Evolutionary conservation across 1,284 basidiomycete species (phyloP), one percentile per base, ranked within the genome.

Genomic region (Heliocybe sulcata): DNA sequence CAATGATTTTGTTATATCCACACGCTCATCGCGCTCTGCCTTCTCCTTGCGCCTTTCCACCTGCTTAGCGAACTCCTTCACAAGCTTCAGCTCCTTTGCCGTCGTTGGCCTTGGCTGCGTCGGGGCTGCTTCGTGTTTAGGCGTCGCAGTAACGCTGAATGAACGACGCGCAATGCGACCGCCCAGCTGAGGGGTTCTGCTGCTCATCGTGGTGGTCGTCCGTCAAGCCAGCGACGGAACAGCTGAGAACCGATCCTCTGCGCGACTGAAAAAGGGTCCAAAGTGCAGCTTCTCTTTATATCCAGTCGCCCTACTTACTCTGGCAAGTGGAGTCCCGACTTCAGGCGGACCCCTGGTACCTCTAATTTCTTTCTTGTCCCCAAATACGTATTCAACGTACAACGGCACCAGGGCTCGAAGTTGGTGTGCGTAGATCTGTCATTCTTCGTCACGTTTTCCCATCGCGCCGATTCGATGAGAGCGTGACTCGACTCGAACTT

Each of bases 11-110:
- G 69, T 71, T n/a, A 77, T 64, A 55, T 73, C 70, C 59, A 71
- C 68, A 33, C 72, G 67, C 63, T 76, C 74, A 55, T 76, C 75
- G 20, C 73, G 68, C 58, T 75, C 74, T 3, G 74, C 71, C 63
- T 73, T 75, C 31, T 52, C 51, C 2, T 70, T 60, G 27, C 70
- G 67, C 19, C 65, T 51, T 10, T 55, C 19, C 3, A 51, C 51
- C 2, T 51, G 54, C 35, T 48, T 52, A 23, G 60, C 29, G 11
- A 45, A 48, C 19, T 56, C 56, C 47, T 49, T 42, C 38, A 4
- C 19, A 3, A n/a, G 6, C 4, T 9, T 42, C 3, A 42, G 38
- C 38, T 42, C 38, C 16, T 20, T 42, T 20, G 6, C n/a, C 38
- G 12, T 8, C 38, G 6, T 16, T 20, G 12, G 6, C 16, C 38